These are phyloP conservation scores for Pseudonitzschia pungens DNA, from an alignment of 108 stramenopile genomes.

Conservation along the genomic window DNA sequence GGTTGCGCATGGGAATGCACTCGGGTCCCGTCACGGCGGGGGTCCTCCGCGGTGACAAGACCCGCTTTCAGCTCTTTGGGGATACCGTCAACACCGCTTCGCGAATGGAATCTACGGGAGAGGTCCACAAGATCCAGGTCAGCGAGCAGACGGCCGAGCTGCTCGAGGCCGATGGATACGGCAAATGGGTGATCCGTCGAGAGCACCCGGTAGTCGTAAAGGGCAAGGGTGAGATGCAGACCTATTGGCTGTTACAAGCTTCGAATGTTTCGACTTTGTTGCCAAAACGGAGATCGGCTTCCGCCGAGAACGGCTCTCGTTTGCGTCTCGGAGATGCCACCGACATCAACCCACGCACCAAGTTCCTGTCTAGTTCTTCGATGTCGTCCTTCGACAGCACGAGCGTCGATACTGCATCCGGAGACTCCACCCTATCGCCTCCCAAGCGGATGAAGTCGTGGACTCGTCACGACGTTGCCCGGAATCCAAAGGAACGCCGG, in stretches of 20 bases:
- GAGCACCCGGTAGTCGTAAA: slow-evolving; percentile 44
- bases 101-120: slow-evolving; percentile 58
- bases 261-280: not conserved
- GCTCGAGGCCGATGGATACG: slow-evolving; percentile 25
- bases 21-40: slow-evolving; percentile 63
- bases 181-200: slow-evolving; percentile 39
- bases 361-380: not conserved
- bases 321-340: too few relatives aligned
- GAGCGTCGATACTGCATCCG: too few relatives aligned
- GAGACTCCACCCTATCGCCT: not conserved
- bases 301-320: not conserved
- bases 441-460: slow-evolving; percentile 11
- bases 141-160: slow-evolving; percentile 49
- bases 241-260: slow-evolving; percentile 9
- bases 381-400: not conserved
- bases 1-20: slow-evolving; percentile 56
- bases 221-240: slow-evolving; percentile 57
- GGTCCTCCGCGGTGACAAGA: slow-evolving; percentile 54
- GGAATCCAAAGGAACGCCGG: slow-evolving; percentile 11
- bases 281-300: not conserved
- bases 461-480: not conserved
- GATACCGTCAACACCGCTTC: slow-evolving; percentile 63
- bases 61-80: slow-evolving; percentile 58
- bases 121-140: slow-evolving; percentile 49
- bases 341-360: not conserved